Base-by-base conservation (phyloP, 2,329 filamentous ascomycete species). In the Exophiala spinifera region DNA sequence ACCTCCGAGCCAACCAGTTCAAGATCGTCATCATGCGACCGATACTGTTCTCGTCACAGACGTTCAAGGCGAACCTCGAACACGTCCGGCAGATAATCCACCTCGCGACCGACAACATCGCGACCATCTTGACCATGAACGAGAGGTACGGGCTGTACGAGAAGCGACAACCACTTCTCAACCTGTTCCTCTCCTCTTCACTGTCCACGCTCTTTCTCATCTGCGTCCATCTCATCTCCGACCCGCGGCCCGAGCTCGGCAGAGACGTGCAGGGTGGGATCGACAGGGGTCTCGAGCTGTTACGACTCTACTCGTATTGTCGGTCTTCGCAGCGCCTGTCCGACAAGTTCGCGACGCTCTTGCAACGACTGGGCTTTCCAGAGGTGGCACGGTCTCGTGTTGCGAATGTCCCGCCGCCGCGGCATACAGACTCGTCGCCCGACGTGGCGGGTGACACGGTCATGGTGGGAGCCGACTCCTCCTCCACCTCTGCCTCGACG, bases 21-120 rank as follows among this genome's bases (percentile, higher is more conserved):
- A 51, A 46, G 44, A 51, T 55, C 43, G 53, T 55, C 8, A 46
- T 55, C n/a, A 37, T 55, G 42, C 40, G 53, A 19, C 53, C 53
- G 8, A 17, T 55, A 8, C 31, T 55, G 21, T 55, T 55, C 31
- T 51, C 53, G 6, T 25, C 48, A 14, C 47, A 51, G 19, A 47
- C 47, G 7, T 36, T 47, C 25, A 15, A 19, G 23, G 20, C 47
- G 8, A 51, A 55, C 20, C 20, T 51, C 34, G 37, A 47, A 25
- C 42, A 42, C 17, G 47, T 55, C 7, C 39, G 40, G n/a, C 7
- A 43, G n/a, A 23, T 55, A 15, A 23, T 44, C 19, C 47, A 36
- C 13, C 25, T 55, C 7, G 47, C 53, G 21, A 43, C 39, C 33
- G 53, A 55, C 28, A 55, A 8, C 13, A 48, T 55, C 17, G 25